Evolutionary conservation across 495 filamentous ascomycete species (phyloP), one percentile per base, ranked within the genome.

Genomic region (Penicillium flavigenum): DNA sequence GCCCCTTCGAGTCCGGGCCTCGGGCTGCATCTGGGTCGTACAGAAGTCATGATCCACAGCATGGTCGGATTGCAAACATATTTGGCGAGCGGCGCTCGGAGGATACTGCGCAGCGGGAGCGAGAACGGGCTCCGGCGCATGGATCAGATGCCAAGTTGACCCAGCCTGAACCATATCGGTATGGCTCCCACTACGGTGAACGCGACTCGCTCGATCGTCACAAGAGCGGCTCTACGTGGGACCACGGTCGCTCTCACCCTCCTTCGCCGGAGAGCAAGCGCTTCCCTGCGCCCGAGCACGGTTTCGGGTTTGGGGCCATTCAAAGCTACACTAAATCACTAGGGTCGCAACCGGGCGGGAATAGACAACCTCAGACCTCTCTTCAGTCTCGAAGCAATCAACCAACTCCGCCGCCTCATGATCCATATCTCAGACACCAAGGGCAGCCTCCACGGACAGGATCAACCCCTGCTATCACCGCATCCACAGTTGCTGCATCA

Each of bases 261-360:
- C 61, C 71, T 0, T 78, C 75, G 10, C 76, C 75, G 6, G 76
- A 79, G 51, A 63, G 52, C 4, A 76, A 74, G 52, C 75, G 75
- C 5, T 69, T 76, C 38, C 64, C 67, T 6, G 69, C 65, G 1
- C 59, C 72, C 4, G 75, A 77, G 24, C 39, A 67, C 1, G 63
- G 64, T 3, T 79, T 78, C 58, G 76, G 75, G 5, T 78, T 78
- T 47, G 76, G 76, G 10, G 75, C 75, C 12, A 78, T 78, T 48
- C 76, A 79, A 51, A 79, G 64, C 55, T 79, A 79, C 60, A 76
- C 76, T 12, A 79, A 79, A 59, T 76, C 76, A 4, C 54, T 79
- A 14, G 75, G 75, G 0, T 77, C 76, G 16, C 76, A 79, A 46
- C 55, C 73, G 20, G 72, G 72, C 20, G 70, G 70, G 12, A 56